Evolutionary conservation across 768 basidiomycete genomes (phyloP), one percentile per base, ranked within the genome.

Genomic region (Rhizopogon roseolus): DNA sequence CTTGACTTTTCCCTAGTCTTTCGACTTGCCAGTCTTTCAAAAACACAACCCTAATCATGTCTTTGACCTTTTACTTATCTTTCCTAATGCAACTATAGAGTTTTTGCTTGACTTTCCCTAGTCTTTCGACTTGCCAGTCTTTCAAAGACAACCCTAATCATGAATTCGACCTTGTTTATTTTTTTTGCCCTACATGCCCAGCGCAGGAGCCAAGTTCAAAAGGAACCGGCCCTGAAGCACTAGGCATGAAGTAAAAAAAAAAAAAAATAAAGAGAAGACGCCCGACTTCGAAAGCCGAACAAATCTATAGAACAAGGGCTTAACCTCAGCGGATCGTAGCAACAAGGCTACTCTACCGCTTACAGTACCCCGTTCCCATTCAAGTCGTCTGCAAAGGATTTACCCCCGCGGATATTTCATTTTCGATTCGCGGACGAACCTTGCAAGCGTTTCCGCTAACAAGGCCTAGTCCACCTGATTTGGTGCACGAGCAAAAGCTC

Each of bases 361-460:
- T 84, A 84, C 82, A 82, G 80, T 80, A 83, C 81, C 79, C 81
- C 74, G 79, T 81, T 79, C 79, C 76, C 76, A 82, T 81, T 81
- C 79, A 84, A 82, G 82, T 84, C 80, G 81, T 85, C 82, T 84
- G 81, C 82, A 84, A 85, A 82, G 80, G 81, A 84, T 84, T 83
- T 79, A 81, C 76, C 78, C 80, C 82, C 77, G 73, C 81, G 66
- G 78, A 82, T 82, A 82, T 82, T 70, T 77, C 76, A 62, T 79
- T 82, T 82, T 71, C 76, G 76, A 81, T 80, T 76, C 76, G 73
- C 72, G 66, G 71, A 76, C 74, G 59, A 41, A 49, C 49, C 29
- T 7, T 29, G 0, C 2, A 7, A 29, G 73, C 79, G 74, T 82
- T 85, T 84, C 81, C 79, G 73, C 74, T 60, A 64, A 60, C 64